A percentile compares a stretch with the other conserved stretches of the same genome.
Evolutionary conservation across 768 basidiomycete genomes (phyloP).

Genomic region (Boletus tylopilopsis): DNA sequence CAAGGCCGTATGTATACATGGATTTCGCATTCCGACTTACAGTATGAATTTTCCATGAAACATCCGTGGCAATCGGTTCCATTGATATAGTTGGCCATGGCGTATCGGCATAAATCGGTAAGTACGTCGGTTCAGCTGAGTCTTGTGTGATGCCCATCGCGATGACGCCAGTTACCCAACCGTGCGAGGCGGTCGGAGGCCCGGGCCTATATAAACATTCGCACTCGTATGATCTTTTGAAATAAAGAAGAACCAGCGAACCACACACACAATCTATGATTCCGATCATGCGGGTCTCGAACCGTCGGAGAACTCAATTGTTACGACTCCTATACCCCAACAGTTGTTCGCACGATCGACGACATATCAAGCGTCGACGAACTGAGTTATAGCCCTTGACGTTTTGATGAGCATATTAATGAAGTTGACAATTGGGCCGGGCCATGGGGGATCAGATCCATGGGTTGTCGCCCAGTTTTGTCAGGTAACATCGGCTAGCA

Average conservation of each 20-base stretch:
- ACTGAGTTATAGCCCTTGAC: background rate
- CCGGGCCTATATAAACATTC: background rate
- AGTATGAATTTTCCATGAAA: too few species aligned
- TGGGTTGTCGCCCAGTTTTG: conserved; percentile 14
- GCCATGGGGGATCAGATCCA: background rate
- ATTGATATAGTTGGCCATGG: too few species aligned
- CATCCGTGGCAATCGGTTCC: too few species aligned
- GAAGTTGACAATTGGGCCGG: too few species aligned
- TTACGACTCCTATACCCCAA: too few species aligned
- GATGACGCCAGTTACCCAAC: background rate
- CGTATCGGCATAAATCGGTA: too few species aligned
- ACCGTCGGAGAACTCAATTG: background rate
- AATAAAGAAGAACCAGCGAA: background rate
- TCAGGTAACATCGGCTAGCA: conserved; percentile 23
- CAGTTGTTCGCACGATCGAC: too few species aligned
- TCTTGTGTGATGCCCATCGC: background rate
- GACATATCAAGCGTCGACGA: too few species aligned
- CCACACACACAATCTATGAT: background rate
- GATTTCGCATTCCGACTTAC: too few species aligned
- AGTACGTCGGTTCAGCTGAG: too few species aligned
- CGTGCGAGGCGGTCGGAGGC: background rate
- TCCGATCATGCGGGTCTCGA: too few species aligned
- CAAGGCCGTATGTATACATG: too few species aligned
- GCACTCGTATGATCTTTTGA: background rate
- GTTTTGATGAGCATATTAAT: background rate